Evolutionary conservation across 2,329 filamentous ascomycete genomes (phyloP).

Genomic region (Ceratocystis ficicola): DNA sequence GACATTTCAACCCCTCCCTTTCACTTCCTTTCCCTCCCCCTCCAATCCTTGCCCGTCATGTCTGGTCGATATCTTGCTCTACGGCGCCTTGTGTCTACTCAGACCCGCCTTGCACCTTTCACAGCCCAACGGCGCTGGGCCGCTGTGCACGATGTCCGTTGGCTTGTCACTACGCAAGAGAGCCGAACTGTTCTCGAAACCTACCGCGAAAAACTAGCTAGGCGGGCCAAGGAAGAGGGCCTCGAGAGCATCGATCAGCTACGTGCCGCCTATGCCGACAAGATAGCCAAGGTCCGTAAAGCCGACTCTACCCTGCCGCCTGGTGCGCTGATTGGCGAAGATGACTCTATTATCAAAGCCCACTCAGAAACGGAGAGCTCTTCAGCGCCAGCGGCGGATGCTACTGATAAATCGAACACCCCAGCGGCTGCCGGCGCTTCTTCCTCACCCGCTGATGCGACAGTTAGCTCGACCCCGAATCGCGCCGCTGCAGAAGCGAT

Average conservation of each 20-base stretch:
- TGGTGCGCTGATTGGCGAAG: slow-evolving; percentile 16
- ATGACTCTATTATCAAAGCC: not conserved
- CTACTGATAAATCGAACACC: slow-evolving; percentile 23
- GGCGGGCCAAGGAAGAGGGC: slow-evolving; percentile 67
- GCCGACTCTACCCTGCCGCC: slow-evolving; percentile 42
- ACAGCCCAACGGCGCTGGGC: slow-evolving; percentile 66
- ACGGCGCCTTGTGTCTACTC: slow-evolving; percentile 16
- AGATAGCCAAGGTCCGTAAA: slow-evolving; percentile 60
- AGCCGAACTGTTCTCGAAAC: slow-evolving; percentile 62
- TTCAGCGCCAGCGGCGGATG: slow-evolving; percentile 25
- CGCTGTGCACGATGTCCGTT: slow-evolving; percentile 82
- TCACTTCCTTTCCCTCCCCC: too few species aligned
- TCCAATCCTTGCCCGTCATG: slow-evolving; percentile 7
- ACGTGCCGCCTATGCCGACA: slow-evolving; percentile 71
- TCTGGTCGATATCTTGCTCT: slow-evolving; percentile 14
- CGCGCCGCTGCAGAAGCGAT: slow-evolving; percentile 27
- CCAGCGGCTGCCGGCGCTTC: slow-evolving; percentile 25
- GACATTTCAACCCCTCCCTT: not conserved
- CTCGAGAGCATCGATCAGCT: slow-evolving; percentile 59
- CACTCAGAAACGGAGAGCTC: slow-evolving; percentile 14
- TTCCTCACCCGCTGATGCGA: slow-evolving; percentile 13
- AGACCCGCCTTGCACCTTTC: slow-evolving; percentile 18
- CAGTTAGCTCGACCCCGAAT: slow-evolving; percentile 26
- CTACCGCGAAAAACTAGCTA: slow-evolving; percentile 73
- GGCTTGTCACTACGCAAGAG: slow-evolving; percentile 65